Evolutionary conservation across 2,329 filamentous ascomycete species (phyloP), one percentile per base, ranked within the genome.

Genomic region (Diaporthe longicolla): DNA sequence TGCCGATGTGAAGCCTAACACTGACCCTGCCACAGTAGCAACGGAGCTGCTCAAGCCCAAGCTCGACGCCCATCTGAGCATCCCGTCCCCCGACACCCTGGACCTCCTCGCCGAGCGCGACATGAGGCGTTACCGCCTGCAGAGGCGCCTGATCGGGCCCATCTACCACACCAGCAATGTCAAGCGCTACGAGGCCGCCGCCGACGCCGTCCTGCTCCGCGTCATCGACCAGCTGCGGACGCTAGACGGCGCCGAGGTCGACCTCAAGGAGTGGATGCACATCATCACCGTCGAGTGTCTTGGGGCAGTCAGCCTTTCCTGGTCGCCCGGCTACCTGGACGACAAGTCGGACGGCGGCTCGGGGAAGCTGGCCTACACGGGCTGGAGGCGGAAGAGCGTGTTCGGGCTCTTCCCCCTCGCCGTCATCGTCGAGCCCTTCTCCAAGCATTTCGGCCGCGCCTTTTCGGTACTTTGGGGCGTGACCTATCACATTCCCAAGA

Each of bases 211-310:
- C 0, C 76, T 89, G 9, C 73, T 78, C 4, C 77, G 78, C 0
- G 82, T 80, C 0, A 74, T 87, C 1, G 73, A 80, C 3, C 83
- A 82, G 35, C 76, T 89, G 0, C 79, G 78, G 5, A 72, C 74
- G 0, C 77, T 88, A 1, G 59, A 82, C 0, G 86, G 85, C 0
- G 77, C 78, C 1, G 81, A 84, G 37, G 77, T 89, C 5, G 86
- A 89, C 72, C 77, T 89, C 24, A 87, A 86, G 68, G 85, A 88
- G 71, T 89, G 88, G 88, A 89, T 89, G 87, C 88, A 89, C 79
- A 89, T 89, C 72, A 81, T 88, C 24, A 84, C 83, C 1, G 86
- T 89, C 40, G 88, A 89, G 75, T 88, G 85, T 29, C 84, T 89
- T 3, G 84, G 86, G 0, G 86, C 87, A 0, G 79, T 84, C 2